A percentile compares a stretch with the other conserved stretches of the same genome.
phyloP scores from a whole-genome alignment of 73 alveolate species.

The Uronychia setigera region DNA sequence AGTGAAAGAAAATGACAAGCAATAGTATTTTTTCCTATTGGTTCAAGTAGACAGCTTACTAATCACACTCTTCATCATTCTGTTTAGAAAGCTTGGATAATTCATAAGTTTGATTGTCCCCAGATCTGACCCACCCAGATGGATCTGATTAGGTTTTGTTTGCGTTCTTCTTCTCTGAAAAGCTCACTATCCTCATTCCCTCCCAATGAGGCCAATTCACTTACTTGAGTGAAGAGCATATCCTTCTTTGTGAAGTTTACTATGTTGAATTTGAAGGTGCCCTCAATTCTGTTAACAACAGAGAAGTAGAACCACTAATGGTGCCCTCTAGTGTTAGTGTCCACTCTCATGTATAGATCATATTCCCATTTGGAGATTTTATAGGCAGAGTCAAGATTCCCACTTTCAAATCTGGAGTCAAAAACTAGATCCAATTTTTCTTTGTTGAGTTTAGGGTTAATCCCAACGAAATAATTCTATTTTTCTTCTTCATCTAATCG shows the following conservation, averaged over 20 bases:
- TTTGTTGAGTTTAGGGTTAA: slow-evolving; percentile 28
- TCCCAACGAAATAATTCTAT: slow-evolving; percentile 45
- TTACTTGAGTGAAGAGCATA: slow-evolving; percentile 61
- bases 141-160: not conserved
- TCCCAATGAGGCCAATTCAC: not conserved
- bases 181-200: slow-evolving; percentile 21
- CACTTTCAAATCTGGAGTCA: slow-evolving; percentile 69
- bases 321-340: slow-evolving; percentile 89
- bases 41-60: not conserved
- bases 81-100: not conserved
- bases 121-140: slow-evolving; percentile 1
- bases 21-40: not conserved
- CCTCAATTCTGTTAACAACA: slow-evolving; percentile 53
- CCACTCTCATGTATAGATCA: slow-evolving; percentile 80
- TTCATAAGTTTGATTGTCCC: not conserved
- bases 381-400: slow-evolving; percentile 62
- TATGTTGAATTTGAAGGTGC: slow-evolving; percentile 74
- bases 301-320: slow-evolving; percentile 88
- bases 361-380: slow-evolving; percentile 51
- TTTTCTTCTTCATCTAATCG: too few species aligned
- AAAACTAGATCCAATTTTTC: slow-evolving; percentile 12
- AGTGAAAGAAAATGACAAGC: slow-evolving; percentile 7
- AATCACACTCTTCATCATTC: not conserved
- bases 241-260: slow-evolving; percentile 81
- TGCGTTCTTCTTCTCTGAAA: not conserved